Base-by-base conservation (phyloP, 176 grass and related monocot genomes). In the Leersia perrieri region DNA sequence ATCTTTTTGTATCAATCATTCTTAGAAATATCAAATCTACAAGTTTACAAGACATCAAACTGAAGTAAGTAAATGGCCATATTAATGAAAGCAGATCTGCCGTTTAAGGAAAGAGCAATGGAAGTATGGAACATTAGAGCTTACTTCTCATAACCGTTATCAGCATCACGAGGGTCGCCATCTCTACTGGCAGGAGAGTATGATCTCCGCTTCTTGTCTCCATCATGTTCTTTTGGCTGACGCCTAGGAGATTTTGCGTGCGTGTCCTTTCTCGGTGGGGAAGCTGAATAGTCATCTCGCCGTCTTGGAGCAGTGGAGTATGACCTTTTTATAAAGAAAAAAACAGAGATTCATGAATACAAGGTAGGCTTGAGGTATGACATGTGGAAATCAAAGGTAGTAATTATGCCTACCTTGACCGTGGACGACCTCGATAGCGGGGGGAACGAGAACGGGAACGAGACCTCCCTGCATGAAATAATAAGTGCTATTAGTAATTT, bases 371-470 rank as follows among this genome's bases (percentile, higher is more conserved):
- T 66, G 45, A 66, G 2, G 18, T 85, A 14, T 31, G 20, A 18
- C 27, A 45, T 20, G 80, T 33, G 25, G 35, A 33, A 71, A 49
- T 44, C 3, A 27, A 63, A 22, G 75, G 11, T 49, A 79, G 11
- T 49, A 60, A 49, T 60, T 41, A 41, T 47, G n/a, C 29, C 73
- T 86, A 97, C 94, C 96, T 89, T 33, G 96, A 99, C 25, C 34
- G 78, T 60, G 87, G 88, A 66, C 92, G 86, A 13, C 87, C 96
- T 31, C 86, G 67, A 60, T 88, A 79, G 34, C 86, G 90, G 14
- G 92, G 92, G 76, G 96, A 94, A 29, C 80, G 94, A 0, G 94
- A 97, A 33, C 81, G 92, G 29, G 95, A 93, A 42, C 88, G 90
- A 8, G 96, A 98, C 28, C 96, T 80, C 63, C 88, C 96, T 99